Conservation (phyloP, 2,329 filamentous ascomycete species). For the Hypoxylon sp. region DNA sequence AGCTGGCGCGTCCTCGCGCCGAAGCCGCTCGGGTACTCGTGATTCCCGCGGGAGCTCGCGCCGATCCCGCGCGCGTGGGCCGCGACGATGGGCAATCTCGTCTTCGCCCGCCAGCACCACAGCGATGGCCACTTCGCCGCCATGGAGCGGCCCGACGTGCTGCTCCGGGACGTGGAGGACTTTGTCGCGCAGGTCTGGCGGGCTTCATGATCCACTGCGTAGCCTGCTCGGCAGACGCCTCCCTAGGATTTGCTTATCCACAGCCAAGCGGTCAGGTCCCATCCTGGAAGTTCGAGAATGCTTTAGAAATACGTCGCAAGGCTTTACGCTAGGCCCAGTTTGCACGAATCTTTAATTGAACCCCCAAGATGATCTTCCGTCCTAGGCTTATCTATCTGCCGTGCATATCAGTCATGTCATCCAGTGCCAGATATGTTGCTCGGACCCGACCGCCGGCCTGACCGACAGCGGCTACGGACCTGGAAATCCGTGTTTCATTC, state of each 20-base stretch:
- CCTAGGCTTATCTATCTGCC: background rate
- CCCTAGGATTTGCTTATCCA: too few relatives aligned
- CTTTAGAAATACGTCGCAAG: conserved; percentile 6
- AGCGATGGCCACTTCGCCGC: conserved; percentile 63
- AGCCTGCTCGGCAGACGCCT: too few relatives aligned
- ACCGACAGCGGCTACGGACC: conserved; percentile 19
- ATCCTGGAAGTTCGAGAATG: too few relatives aligned
- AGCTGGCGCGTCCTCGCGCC: too few relatives aligned
- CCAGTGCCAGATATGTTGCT: background rate
- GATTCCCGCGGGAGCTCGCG: conserved; percentile 53
- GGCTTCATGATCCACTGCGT: conserved; percentile 25
- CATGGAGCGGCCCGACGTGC: conserved; percentile 51
- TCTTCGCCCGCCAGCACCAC: conserved; percentile 43
- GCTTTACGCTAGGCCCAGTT: conserved; percentile 21
- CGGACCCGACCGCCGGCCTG: conserved; percentile 22
- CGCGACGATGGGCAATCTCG: conserved; percentile 47
- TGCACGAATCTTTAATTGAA: conserved; percentile 9
- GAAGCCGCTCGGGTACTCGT: conserved; percentile 57
- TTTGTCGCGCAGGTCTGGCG: conserved; percentile 41
- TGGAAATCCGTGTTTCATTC: conserved; percentile 31
- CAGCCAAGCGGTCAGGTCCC: too few relatives aligned
- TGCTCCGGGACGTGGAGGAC: conserved; percentile 55
- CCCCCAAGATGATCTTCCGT: background rate
- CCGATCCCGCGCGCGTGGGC: conserved; percentile 49
- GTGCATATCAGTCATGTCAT: background rate